Evolutionary conservation across 2,329 filamentous ascomycete genomes (phyloP), one percentile per base, ranked within the genome.

Genomic region (Trichophyton equinum): DNA sequence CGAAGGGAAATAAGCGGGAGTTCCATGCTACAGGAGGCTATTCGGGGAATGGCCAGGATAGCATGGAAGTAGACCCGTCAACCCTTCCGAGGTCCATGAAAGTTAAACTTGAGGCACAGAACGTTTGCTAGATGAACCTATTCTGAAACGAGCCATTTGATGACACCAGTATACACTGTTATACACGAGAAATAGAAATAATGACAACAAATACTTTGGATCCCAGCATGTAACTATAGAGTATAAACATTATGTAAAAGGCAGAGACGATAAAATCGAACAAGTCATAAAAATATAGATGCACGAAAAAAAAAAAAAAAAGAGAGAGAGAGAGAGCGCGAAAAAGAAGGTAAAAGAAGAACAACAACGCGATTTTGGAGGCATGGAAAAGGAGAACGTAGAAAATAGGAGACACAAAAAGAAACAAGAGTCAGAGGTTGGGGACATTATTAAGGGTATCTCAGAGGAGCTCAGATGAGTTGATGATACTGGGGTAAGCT

Each of bases 81-180:
- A 55, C 27, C 3, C 30, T 22, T 15, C 25, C 33, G 22, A 55
- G 49, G 27, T 47, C n/a, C 11, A 53, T 55, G 60, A 60, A 27
- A 60, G 44, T 2, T 70, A 71, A 2, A 66, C 69, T 25, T 15
- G 51, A 55, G 13, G 51, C 25, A 36, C 51, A 55, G 20, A 38
- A 51, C 20, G 46, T 51, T 51, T 51, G 46, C 27, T 55, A 55
- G 51, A 30, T 30, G 25, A 27, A 25, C 27, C 3, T 9, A 22
- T 51, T 27, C 20, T 7, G 25, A 25, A 36, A 18, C 25, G 18
- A 38, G 27, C 27, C 33, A 33, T n/a, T 36, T 36, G n/a, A 44
- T 49, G 55, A 42, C 49, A 61, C 55, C 46, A 9, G 18, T 25
- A 59, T 64, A 57, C 53, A 62, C 62, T 62, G 51, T 20, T 59